Evolutionary conservation across 2,329 filamentous ascomycete genomes (phyloP).

Genomic region (Phyllosticta ampelicida): DNA sequence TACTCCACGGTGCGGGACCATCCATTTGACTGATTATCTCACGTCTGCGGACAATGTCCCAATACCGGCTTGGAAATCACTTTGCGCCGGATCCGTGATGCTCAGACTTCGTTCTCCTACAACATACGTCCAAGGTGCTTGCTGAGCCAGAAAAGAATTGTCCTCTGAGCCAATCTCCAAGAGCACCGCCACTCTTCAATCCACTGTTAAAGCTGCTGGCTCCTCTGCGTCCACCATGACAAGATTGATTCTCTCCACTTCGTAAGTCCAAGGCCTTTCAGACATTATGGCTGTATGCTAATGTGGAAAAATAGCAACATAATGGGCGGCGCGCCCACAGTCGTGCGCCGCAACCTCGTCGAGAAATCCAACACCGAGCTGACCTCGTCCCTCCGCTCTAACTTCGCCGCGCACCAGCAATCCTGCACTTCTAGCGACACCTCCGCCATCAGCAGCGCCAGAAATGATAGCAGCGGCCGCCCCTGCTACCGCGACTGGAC

Average conservation of each 20-base stretch:
- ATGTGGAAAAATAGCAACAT: conserved; percentile 63
- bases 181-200: neutral
- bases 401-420: conserved; percentile 65
- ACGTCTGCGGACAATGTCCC: conserved; percentile 1
- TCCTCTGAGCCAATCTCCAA: neutral
- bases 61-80: conserved; percentile 9
- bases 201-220: neutral
- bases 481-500: conserved; percentile 53
- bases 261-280: conserved; percentile 45
- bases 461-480: neutral
- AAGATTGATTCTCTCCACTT: conserved; percentile 76
- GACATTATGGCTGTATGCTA: conserved; percentile 1
- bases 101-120: conserved; percentile 9
- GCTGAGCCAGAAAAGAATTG: neutral
- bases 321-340: conserved; percentile 71
- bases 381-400: conserved; percentile 74
- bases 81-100: conserved; percentile 13
- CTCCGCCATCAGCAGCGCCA: conserved; percentile 19
- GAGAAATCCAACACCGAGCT: conserved; percentile 90
- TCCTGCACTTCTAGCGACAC: conserved; percentile 31
- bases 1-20: neutral
- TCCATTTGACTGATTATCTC: conserved; percentile 1
- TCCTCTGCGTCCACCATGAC: conserved; percentile 23
- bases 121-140: neutral
- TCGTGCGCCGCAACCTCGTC: conserved; percentile 66